Evolutionary conservation across 805 yeast species (phyloP).

Genomic region (Candida patagonica): DNA sequence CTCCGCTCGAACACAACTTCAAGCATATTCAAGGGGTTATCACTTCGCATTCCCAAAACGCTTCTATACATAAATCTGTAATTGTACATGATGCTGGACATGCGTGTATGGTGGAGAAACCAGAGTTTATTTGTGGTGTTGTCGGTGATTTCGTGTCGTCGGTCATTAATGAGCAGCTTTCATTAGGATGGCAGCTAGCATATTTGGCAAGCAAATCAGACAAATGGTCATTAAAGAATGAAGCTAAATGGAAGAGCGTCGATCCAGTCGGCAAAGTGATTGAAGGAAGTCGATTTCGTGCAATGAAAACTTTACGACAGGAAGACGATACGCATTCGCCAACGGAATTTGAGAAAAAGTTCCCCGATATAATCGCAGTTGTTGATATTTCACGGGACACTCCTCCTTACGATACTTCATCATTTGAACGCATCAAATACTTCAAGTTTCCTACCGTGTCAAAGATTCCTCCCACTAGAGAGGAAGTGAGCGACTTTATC

Average conservation of each 20-base stretch:
- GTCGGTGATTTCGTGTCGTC: conserved; percentile 47
- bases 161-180: conserved; percentile 43
- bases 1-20: conserved; percentile 37
- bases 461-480: conserved; percentile 60
- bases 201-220: conserved; percentile 43
- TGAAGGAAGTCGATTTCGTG: conserved; percentile 43
- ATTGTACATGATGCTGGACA: conserved; percentile 47
- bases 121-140: conserved; percentile 54
- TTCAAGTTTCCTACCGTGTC: conserved; percentile 71
- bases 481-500: conserved; percentile 49
- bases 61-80: not conserved
- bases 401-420: conserved; percentile 60
- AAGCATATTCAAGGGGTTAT: conserved; percentile 25
- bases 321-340: conserved; percentile 58
- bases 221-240: conserved; percentile 75
- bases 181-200: conserved; percentile 63
- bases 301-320: conserved; percentile 68
- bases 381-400: conserved; percentile 56
- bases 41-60: conserved; percentile 1
- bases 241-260: conserved; percentile 57
- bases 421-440: conserved; percentile 46
- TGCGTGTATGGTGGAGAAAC: conserved; percentile 51
- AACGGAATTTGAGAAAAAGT: conserved; percentile 36
- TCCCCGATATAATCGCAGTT: conserved; percentile 46
- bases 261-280: conserved; percentile 34